Base-by-base conservation (phyloP, 2,329 filamentous ascomycete genomes). In the Colletotrichum graminicola region DNA sequence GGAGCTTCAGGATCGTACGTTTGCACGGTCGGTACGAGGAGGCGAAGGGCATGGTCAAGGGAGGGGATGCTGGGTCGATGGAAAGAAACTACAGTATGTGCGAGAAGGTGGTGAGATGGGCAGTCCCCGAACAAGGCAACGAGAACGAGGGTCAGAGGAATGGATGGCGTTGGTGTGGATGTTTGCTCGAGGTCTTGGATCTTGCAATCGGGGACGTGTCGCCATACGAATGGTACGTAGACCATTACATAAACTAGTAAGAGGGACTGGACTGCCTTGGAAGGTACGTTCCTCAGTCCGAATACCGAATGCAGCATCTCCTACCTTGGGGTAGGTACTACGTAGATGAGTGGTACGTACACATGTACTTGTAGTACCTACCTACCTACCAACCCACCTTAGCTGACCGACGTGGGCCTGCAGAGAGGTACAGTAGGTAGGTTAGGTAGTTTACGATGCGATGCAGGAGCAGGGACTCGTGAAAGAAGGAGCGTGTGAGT, bases 401-500 rank as follows among this genome's bases (percentile, higher is more conserved):
- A 36, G 34, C 34, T 43, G 16, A 43, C 26, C 61, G 51, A 34
- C 26, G 23, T 39, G 41, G 41, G 29, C 47, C 16, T 41, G 45
- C n/a, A 26, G 18, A 26, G 18, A 41, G 39, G 39, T 41, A 16
- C 29, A 14, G 3, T 41, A 41, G 12, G 8, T 12, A 41, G 12
- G 39, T 41, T 16, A 8, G 14, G 12, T 41, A 41, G 39, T 41
- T 43, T 43, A 23, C n/a, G 26, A 51, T 43, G 59, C 26, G 60
- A 64, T 63, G 59, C 60, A 63, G 26, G 51, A 49, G 66, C 60
- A 68, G 39, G 51, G 52, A 21, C 61, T 21, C 52, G 34, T 68
- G 43, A 23, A 61, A 32, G 34, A 45, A 65, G 61, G 62, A 23
- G 52, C 39, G 39, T 32, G 39, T 60, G 29, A 23, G n/a, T 8